These are phyloP conservation scores for Lepraria neglecta DNA, from an alignment of 495 filamentous ascomycete genomes.

Conservation along the genomic window DNA sequence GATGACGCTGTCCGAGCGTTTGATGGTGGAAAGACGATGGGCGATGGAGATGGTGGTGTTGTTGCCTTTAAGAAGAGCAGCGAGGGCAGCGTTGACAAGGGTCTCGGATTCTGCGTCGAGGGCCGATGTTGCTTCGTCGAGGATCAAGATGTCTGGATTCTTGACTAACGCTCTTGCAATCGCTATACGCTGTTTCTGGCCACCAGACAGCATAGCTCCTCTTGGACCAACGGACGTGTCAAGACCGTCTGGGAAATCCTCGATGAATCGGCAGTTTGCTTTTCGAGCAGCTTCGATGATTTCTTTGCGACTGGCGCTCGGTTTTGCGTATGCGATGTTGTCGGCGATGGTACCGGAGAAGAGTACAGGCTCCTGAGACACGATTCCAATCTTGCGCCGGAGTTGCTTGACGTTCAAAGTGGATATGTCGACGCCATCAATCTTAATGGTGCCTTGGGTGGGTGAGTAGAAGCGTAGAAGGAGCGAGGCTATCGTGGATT, in stretches of 20 bases:
- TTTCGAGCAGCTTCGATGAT: slow-evolving; percentile 82
- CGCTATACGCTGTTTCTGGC: slow-evolving; percentile 96
- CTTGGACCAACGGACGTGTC: slow-evolving; percentile 90
- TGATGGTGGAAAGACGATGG: slow-evolving; percentile 91
- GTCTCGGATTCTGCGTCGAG: slow-evolving; percentile 98
- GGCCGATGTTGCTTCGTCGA: slow-evolving; percentile 90
- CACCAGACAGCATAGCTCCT: slow-evolving; percentile 88
- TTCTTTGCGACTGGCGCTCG: slow-evolving; percentile 66
- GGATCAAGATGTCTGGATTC: slow-evolving; percentile 89
- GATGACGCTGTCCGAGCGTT: slow-evolving; percentile 86
- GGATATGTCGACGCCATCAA: slow-evolving; percentile 77
- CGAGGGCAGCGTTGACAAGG: slow-evolving; percentile 82
- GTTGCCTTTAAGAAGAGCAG: slow-evolving; percentile 69
- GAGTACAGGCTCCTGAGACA: slow-evolving; percentile 90
- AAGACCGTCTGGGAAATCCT: slow-evolving; percentile 91
- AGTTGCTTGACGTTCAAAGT: slow-evolving; percentile 90
- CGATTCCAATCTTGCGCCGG: slow-evolving; percentile 89
- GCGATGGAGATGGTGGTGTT: slow-evolving; percentile 97
- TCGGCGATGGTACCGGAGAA: slow-evolving; percentile 95
- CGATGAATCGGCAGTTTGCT: slow-evolving; percentile 94
- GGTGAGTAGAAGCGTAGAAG: slow-evolving; percentile 88
- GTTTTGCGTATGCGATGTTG: slow-evolving; percentile 91
- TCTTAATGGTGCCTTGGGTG: slow-evolving; percentile 66
- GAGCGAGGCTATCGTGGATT: slow-evolving; percentile 85
- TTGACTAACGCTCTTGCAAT: slow-evolving; percentile 94